Evolutionary conservation across 768 basidiomycete genomes (phyloP).

Genomic region (Rhodotorula taiwanensis): DNA sequence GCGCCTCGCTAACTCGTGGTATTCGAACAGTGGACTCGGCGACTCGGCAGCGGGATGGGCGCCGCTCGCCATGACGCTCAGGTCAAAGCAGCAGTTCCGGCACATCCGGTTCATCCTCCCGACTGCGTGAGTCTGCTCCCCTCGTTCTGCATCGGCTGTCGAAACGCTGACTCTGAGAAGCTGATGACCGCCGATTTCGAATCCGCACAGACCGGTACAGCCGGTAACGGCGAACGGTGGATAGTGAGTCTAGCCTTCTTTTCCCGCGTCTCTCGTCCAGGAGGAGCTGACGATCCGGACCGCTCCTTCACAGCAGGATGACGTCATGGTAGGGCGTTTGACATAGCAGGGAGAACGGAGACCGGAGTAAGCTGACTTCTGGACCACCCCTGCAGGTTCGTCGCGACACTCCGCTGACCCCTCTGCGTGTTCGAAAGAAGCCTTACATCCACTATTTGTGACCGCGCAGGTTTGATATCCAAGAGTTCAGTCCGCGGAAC

Average conservation of each 20-base stretch:
- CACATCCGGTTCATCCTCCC: constrained; percentile 89
- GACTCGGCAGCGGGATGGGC: constrained; percentile 64
- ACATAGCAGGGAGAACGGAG: too few species aligned
- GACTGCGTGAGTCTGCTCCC: constrained; percentile 55
- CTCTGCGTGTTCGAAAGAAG: too few species aligned
- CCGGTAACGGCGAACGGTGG: constrained; percentile 70
- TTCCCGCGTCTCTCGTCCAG: too few species aligned
- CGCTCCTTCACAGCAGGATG: constrained; percentile 51
- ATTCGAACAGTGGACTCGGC: constrained; percentile 55
- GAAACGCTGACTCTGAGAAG: too few species aligned
- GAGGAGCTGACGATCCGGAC: too few species aligned
- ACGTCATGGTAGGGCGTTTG: constrained; percentile 60
- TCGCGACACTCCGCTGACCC: too few species aligned
- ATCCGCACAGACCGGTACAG: constrained; percentile 46
- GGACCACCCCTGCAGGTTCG: too few species aligned
- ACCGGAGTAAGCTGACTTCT: too few species aligned
- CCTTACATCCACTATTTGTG: too few species aligned
- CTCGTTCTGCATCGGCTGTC: too few species aligned
- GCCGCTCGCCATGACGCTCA: constrained; percentile 65
- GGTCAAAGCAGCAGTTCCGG: constrained; percentile 51
- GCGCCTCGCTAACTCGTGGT: constrained; percentile 10
- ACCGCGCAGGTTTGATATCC: constrained; percentile 13
- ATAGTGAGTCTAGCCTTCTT: constrained; percentile 40
- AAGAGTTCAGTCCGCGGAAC: neutral
- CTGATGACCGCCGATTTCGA: neutral